Conservation (phyloP, 352 stramenopile genomes). For the Globisporangium iwayamae region DNA sequence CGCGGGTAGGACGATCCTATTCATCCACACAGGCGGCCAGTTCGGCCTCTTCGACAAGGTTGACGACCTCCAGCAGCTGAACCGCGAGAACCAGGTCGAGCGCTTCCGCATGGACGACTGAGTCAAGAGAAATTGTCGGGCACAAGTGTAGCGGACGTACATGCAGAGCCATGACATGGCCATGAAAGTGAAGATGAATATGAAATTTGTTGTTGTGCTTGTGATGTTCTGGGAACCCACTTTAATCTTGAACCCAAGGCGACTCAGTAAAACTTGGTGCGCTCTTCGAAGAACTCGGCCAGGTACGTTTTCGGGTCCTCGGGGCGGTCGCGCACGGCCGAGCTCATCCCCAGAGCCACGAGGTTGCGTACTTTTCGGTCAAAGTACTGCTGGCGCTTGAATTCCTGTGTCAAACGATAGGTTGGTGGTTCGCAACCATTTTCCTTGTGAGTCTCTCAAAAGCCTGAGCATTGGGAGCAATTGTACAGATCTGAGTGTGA, state of each 20-base stretch:
- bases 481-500: not conserved
- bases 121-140: not conserved
- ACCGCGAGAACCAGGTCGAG: conserved; percentile 43
- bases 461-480: not conserved
- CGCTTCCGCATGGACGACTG: conserved; percentile 58
- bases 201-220: not conserved
- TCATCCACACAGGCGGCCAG: conserved; percentile 89
- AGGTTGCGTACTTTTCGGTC: conserved; percentile 76
- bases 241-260: no score
- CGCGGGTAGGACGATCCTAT: conserved; percentile 79
- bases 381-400: conserved; percentile 68
- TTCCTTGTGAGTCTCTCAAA: not conserved
- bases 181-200: no score
- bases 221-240: not conserved
- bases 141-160: not conserved
- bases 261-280: conserved; percentile 64
- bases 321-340: conserved; percentile 57
- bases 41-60: conserved; percentile 92
- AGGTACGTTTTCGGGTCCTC: conserved; percentile 47
- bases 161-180: not conserved
- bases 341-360: conserved; percentile 58
- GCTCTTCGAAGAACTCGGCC: conserved; percentile 63
- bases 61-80: conserved; percentile 58
- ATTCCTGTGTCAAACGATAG: conserved; percentile 29
- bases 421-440: not conserved